Evolutionary conservation across 2,329 filamentous ascomycete species (phyloP).

Genomic region (Trichophyton schoenleinii): DNA sequence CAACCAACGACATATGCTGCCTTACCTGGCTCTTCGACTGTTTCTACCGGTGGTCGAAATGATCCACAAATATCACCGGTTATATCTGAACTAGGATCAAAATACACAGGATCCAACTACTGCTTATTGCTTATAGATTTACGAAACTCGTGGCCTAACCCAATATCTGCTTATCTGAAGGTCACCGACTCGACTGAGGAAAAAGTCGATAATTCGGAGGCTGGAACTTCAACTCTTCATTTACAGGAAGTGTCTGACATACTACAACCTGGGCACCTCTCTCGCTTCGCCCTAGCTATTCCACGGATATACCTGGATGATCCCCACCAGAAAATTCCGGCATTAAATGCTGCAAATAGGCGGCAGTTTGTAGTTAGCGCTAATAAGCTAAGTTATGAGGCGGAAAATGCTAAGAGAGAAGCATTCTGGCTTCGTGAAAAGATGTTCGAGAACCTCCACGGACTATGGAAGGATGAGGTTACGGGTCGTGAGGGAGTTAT

Average conservation of each 20-base stretch:
- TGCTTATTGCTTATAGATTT: slow-evolving; percentile 74
- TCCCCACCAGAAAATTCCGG: slow-evolving; percentile 64
- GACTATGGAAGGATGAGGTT: slow-evolving; percentile 56
- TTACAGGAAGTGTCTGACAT: slow-evolving; percentile 31
- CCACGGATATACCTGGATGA: slow-evolving; percentile 64
- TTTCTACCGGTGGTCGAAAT: slow-evolving; percentile 15
- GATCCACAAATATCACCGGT: slow-evolving; percentile 35
- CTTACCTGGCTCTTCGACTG: slow-evolving; percentile 8
- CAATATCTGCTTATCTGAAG: slow-evolving; percentile 54
- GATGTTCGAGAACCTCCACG: slow-evolving; percentile 58
- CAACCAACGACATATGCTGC: slow-evolving; percentile 5
- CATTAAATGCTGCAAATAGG: slow-evolving; percentile 65
- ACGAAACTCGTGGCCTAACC: slow-evolving; percentile 78
- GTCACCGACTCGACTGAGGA: slow-evolving; percentile 24
- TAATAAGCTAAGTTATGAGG: slow-evolving; percentile 64
- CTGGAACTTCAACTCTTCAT: slow-evolving; percentile 14
- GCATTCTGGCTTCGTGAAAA: slow-evolving; percentile 85
- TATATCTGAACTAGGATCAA: slow-evolving; percentile 30
- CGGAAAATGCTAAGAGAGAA: slow-evolving; percentile 64
- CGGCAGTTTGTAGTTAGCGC: slow-evolving; percentile 87
- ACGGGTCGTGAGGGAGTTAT: slow-evolving; percentile 51
- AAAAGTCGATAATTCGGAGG: not conserved
- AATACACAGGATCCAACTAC: slow-evolving; percentile 45
- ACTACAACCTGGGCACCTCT: slow-evolving; percentile 50
- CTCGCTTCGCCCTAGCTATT: slow-evolving; percentile 62